Base-by-base conservation (phyloP, 106 monocot species). In the Phalaenopsis equestris region DNA sequence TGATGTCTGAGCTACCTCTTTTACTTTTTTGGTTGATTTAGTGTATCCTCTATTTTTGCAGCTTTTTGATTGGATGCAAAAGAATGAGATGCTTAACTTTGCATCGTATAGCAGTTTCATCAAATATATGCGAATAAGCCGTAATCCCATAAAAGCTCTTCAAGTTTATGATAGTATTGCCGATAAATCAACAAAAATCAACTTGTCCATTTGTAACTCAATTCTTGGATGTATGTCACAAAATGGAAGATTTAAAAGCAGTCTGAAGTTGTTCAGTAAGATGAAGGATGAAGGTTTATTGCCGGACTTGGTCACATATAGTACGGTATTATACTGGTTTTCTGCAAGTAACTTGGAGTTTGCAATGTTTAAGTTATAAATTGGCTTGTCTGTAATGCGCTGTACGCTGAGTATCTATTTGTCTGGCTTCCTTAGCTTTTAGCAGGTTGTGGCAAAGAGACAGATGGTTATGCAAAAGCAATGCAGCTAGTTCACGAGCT, bases 51-150 rank as follows among this genome's bases (percentile, higher is more conserved):
- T 15, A 48, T 83, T n/a, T 48, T 80, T 90, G 67, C 94, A 97
- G 97, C 61, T 94, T 85, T 97, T 97, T 89, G 85, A 88, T 73
- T 92, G 92, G 97, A 97, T 97, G 97, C 87, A 86, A 77, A 83
- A 76, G 56, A 83, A 82, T 64, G 89, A 84, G 55, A 82, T 73
- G 75, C 74, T 89, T 56, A 90, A 94, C 80, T 64, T 90, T 85
- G 90, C 87, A 77, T 94, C 97, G 1, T 94, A 92, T 80, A 94
- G 97, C 84, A 87, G 90, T 78, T 97, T 87, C 82, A 82, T 97
- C 41, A 97, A 97, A 77, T 97, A 92, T 64, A 92, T 92, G 86
- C 94, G 94, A 11, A 75, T 89, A 77, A 97, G 92, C 75, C 86
- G 81, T 14, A 89, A 92, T 89, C 86, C 75, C 67, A 48, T 77